Evolutionary conservation across 257 asterid species (phyloP).

Genomic region (Ilex asprella): DNA sequence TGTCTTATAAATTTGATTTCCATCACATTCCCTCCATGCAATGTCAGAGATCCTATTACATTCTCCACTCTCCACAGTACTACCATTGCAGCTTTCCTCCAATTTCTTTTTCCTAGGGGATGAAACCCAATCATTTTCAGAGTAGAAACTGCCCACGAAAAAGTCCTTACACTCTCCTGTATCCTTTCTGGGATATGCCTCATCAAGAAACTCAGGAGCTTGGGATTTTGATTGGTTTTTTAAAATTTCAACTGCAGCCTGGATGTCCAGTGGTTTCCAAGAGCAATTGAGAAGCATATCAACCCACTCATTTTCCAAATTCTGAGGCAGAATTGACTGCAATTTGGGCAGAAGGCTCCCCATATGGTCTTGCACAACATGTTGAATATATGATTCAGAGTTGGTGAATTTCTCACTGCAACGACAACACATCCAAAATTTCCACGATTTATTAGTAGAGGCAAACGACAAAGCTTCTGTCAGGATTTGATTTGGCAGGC

Average conservation of each 20-base stretch:
- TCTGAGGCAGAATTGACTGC: conserved; percentile 71
- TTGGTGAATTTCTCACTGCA: conserved; percentile 52
- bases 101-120: conserved; percentile 45
- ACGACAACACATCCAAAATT: conserved; percentile 60
- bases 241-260: conserved; percentile 45
- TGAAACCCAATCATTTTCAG: conserved; percentile 53
- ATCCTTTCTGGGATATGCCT: conserved; percentile 28
- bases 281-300: conserved; percentile 76
- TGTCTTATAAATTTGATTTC: conserved; percentile 45
- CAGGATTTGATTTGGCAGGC: conserved; percentile 40
- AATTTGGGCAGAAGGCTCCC: conserved; percentile 59
- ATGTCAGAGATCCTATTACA: conserved; percentile 44
- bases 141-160: conserved; percentile 55
- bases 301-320: conserved; percentile 74
- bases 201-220: conserved; percentile 40
- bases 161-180: conserved; percentile 55
- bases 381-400: conserved; percentile 46
- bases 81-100: conserved; percentile 33
- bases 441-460: conserved; percentile 43
- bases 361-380: conserved; percentile 57
- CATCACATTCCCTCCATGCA: conserved; percentile 90
- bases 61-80: conserved; percentile 37
- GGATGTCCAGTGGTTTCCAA: conserved; percentile 83
- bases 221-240: conserved; percentile 41
- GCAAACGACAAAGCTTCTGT: conserved; percentile 59